Conservation (phyloP, 2,329 filamentous ascomycete species). For the Fusarium euwallaceae region DNA sequence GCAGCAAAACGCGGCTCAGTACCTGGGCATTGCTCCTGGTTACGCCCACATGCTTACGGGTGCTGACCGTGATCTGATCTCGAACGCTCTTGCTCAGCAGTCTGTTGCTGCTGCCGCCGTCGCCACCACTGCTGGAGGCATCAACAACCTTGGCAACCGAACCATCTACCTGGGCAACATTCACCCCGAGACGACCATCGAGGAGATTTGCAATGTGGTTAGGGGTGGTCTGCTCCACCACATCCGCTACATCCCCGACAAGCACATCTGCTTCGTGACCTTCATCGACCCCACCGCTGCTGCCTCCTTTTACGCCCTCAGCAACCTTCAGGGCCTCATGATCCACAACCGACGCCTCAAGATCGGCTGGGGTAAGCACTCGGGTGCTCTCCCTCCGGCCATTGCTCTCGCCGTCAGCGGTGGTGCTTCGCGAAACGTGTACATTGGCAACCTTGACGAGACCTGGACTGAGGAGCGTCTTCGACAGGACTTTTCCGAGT, state of each 20-base stretch:
- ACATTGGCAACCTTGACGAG: constrained; percentile 97
- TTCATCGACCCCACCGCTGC: constrained; percentile 99
- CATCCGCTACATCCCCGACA: constrained; percentile 98
- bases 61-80: constrained; percentile 95
- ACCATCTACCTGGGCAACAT: constrained; percentile 99
- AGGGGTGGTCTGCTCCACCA: constrained; percentile 95
- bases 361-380: constrained; percentile 99
- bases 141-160: constrained; percentile 96
- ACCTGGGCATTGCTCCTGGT: constrained; percentile 94
- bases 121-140: constrained; percentile 94
- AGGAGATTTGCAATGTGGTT: constrained; percentile 99
- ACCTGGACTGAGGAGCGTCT: constrained; percentile 97
- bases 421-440: constrained; percentile 97
- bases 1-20: constrained; percentile 98
- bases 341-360: constrained; percentile 98
- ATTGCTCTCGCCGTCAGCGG: constrained; percentile 97
- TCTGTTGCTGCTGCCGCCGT: constrained; percentile 97
- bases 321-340: constrained; percentile 98
- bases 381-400: constrained; percentile 92
- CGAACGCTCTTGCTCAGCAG: constrained; percentile 94
- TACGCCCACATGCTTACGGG: constrained; percentile 97
- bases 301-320: constrained; percentile 96
- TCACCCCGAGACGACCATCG: constrained; percentile 97
- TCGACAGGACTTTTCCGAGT: constrained; percentile 96
- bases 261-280: constrained; percentile 99